Evolutionary conservation across 2,329 filamentous ascomycete species (phyloP).

Genomic region (Sphaerulina populicola): DNA sequence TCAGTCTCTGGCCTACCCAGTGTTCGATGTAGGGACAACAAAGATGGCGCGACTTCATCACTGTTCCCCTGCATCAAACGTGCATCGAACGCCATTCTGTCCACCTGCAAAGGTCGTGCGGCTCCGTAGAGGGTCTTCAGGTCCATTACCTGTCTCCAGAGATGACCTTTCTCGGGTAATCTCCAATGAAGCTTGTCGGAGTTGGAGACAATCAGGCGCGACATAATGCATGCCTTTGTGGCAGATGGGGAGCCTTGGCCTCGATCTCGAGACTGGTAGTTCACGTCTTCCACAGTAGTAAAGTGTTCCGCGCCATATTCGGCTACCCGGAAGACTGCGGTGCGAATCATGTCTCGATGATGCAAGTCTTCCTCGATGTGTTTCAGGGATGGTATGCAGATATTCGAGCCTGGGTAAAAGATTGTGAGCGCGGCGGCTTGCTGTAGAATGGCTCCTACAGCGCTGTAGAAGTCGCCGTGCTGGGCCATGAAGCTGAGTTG

Average conservation of each 20-base stretch:
- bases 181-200: slow-evolving; percentile 3
- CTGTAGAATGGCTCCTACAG: slow-evolving; percentile 2
- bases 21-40: slow-evolving; percentile 11
- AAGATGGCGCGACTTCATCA: slow-evolving; percentile 2
- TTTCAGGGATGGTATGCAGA: background rate
- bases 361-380: slow-evolving; percentile 1
- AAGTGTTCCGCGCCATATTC: slow-evolving; percentile 32
- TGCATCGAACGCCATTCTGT: slow-evolving; percentile 8
- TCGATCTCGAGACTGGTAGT: slow-evolving; percentile 17
- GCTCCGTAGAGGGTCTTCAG: slow-evolving; percentile 1
- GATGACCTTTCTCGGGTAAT: background rate
- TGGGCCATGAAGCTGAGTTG: slow-evolving; percentile 28
- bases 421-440: too few species aligned
- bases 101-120: background rate
- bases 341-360: slow-evolving; percentile 9
- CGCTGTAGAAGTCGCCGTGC: slow-evolving; percentile 10
- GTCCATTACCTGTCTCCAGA: slow-evolving; percentile 6
- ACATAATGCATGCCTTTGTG: slow-evolving; percentile 5
- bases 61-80: slow-evolving; percentile 4
- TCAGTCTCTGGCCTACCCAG: background rate
- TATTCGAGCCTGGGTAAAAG: slow-evolving; percentile 1
- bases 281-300: slow-evolving; percentile 20
- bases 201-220: background rate
- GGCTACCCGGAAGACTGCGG: slow-evolving; percentile 14
- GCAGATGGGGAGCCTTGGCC: background rate